Evolutionary conservation across 805 yeast species (phyloP), one percentile per base, ranked within the genome.

Genomic region (Cyberlindnera samutprakarnensis): DNA sequence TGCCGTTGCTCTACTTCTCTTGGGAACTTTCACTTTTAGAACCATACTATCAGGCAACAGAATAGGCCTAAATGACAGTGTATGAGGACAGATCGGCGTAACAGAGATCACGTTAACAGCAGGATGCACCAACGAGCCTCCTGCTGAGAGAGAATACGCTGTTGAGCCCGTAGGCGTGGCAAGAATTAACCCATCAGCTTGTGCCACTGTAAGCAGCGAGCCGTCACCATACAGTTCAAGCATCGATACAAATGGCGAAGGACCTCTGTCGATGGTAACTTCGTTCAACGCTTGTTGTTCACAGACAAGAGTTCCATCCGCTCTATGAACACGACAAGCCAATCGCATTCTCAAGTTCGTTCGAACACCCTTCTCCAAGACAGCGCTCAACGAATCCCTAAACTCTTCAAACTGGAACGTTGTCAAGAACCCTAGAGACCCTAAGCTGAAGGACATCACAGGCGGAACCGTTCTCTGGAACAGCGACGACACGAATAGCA

Each of bases 161-260:
- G 97, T 90, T 2, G 96, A 86, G 0, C 96, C 96, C 0, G 96
- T 87, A 4, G 96, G 96, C 0, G 96, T 87, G 1, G 95, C 94
- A 21, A 88, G 69, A 35, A 90, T 88, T 13, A 88, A 62, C 0
- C 96, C 96, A 57, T 88, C 96, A 1, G 96, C 96, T 55, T 86
- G 95, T 1, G 94, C 92, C 16, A 84, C 80, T 0, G 97, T 88
- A 35, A 88, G 62, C 20, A 87, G 61, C 9, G 84, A 75, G 17
- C 82, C 86, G 55, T 90, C 92, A 4, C 96, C 95, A 47, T 82
- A 88, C 17, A 90, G 59, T 51, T 90, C 96, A 36, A 90, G 66
- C 72, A 80, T 82, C 0, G 96, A 82, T 7, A 88, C 84, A 61
- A 78, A 87, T 0, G 97, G 95, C 20, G 88, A 79, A 4, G 96